phyloP scores from a whole-genome alignment of 2,329 filamentous ascomycete genomes.

The Epichloe festucae region DNA sequence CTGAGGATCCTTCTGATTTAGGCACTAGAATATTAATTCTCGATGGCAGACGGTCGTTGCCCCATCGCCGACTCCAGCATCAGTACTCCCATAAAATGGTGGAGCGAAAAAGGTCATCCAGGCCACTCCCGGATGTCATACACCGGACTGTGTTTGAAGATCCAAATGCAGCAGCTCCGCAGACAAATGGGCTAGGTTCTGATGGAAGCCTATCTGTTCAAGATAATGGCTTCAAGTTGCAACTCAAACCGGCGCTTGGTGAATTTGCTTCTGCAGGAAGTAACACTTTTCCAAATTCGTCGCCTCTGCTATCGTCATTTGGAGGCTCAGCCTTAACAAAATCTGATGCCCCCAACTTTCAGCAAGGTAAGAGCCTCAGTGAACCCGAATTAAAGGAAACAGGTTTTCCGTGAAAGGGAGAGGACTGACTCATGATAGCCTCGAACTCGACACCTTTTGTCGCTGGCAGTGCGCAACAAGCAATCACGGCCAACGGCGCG shows the following conservation, averaged over 20 bases:
- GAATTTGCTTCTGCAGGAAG: neutral
- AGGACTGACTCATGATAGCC: neutral
- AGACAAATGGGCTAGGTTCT: conserved; percentile 6
- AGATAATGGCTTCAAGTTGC: conserved; percentile 1
- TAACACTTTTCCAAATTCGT: neutral
- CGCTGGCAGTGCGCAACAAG: neutral
- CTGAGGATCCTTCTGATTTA: conserved; percentile 21
- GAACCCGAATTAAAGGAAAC: neutral
- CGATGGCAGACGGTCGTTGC: conserved; percentile 29
- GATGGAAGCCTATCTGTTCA: conserved; percentile 20
- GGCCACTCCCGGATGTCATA: conserved; percentile 40
- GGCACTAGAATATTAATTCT: conserved; percentile 30
- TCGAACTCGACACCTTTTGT: conserved; percentile 4
- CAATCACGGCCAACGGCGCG: neutral
- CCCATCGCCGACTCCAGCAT: conserved; percentile 39
- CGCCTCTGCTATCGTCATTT: neutral
- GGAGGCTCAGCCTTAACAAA: neutral
- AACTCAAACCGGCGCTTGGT: neutral
- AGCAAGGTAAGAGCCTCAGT: conserved; percentile 1
- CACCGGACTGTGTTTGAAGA: conserved; percentile 38
- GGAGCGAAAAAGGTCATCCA: conserved; percentile 43
- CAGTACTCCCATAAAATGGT: conserved; percentile 43
- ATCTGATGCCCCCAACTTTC: neutral
- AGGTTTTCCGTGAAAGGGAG: neutral
- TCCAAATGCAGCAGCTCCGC: neutral